Evolutionary conservation across 2,329 filamentous ascomycete genomes (phyloP).

Genomic region (Ceratocystis lukuohia): DNA sequence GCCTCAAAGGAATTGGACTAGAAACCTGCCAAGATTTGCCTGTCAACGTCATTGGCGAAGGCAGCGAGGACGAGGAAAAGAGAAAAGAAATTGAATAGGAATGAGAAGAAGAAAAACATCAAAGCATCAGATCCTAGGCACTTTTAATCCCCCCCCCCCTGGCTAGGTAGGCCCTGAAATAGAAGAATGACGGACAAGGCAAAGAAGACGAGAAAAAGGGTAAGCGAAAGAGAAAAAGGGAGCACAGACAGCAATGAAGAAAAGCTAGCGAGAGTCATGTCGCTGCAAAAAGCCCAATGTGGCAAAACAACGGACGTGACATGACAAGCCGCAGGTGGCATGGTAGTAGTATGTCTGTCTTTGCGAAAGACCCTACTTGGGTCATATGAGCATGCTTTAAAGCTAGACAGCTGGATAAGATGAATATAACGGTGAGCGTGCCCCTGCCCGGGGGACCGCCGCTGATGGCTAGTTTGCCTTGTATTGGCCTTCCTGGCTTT

Average conservation of each 20-base stretch:
- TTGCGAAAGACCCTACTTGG: background rate
- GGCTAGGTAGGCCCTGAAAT: background rate
- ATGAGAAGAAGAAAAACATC: background rate
- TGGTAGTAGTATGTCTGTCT: background rate
- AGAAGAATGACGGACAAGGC: background rate
- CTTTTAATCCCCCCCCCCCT: background rate
- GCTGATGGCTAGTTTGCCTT: background rate
- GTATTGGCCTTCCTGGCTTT: background rate
- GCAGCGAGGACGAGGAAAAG: background rate
- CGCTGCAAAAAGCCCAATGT: conserved; percentile 9
- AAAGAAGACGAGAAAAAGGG: background rate
- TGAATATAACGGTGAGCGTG: background rate
- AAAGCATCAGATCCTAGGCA: conserved; percentile 3
- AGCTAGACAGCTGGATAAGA: background rate
- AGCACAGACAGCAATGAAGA: background rate
- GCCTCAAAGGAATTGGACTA: conserved; percentile 2
- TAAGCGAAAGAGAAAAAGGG: background rate
- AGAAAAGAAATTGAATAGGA: background rate
- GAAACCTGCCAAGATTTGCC: background rate
- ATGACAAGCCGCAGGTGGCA: background rate
- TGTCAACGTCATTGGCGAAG: conserved; percentile 2
- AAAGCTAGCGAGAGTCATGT: conserved; percentile 2
- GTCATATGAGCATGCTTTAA: conserved; percentile 2
- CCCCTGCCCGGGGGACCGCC: background rate
- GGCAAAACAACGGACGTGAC: conserved; percentile 14